Base-by-base conservation (phyloP, 495 filamentous ascomycete species). In the Platismatia glauca region DNA sequence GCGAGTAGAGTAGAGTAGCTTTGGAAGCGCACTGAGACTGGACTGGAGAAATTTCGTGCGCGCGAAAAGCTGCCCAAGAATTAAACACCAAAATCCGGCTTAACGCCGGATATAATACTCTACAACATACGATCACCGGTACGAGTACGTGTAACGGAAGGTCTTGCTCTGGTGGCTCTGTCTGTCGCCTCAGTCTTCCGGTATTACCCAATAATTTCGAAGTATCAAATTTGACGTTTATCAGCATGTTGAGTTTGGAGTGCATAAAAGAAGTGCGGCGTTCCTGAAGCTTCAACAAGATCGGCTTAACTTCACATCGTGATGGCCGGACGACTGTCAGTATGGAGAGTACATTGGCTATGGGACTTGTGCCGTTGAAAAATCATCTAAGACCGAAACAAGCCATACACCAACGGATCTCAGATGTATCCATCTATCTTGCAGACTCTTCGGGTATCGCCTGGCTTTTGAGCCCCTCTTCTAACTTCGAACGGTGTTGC, bases 21-120 rank as follows among this genome's bases (percentile, higher is more conserved):
- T 5, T 5, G 34, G 34, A 37, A 37, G 11, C 11, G 34, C 34
- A 37, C 5, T 11, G 4, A 5, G 1, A 7, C 20, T n/a, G 7
- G 20, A 3, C 20, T 41, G 6, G 15, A 52, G 24, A 52, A 29
- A 29, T 18, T 52, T 27, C 13, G 48, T 52, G 48, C 48, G 48
- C 48, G 48, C 48, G 48, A 52, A 52, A 52, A 52, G 48, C 18
- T 52, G 48, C 48, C n/a, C n/a, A n/a, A n/a, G n/a, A n/a, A n/a
- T n/a, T n/a, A n/a, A n/a, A n/a, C n/a, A n/a, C 27, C 15, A 11
- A 18, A 3, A 4, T 29, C 18, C 48, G 48, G 48, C 48, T 52
- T 52, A 15, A 48, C 44, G 27, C 27, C 44, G 43, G 43, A 46
- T n/a, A 46, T n/a, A n/a, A n/a, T n/a, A n/a, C n/a, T n/a, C n/a